Base-by-base conservation (phyloP, 2,329 filamentous ascomycete species). In the Arthrobotrys sphaeroides region DNA sequence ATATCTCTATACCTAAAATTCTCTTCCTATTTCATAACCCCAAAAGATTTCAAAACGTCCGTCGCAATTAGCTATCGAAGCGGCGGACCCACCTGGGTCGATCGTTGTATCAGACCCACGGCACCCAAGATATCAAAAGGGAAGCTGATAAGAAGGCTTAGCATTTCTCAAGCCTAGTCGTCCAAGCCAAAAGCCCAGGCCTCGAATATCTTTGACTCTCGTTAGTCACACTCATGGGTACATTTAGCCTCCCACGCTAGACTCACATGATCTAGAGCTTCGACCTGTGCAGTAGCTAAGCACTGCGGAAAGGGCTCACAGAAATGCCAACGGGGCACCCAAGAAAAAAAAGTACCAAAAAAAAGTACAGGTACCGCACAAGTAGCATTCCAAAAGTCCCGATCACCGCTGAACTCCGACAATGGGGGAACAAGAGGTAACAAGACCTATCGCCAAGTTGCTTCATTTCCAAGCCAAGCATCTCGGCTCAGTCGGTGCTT, bases 91-190 rank as follows among this genome's bases (percentile, higher is more conserved):
- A 33, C 47, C n/a, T n/a, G 20, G 6, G 47, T 18, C 47, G 51
- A 55, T 55, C 51, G n/a, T n/a, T 55, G 31, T 55, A 38, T 24
- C 31, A 38, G 38, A 43, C 26, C n/a, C 13, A n/a, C 4, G 24
- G 18, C 9, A 26, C 47, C 47, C 47, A 45, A 45, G 59, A 33
- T 36, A 62, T 62, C 59, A 62, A 51, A 65, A 51, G 42, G 60
- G 60, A 65, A 65, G 60, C 31, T 51, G 60, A 65, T 65, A 65
- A 53, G 59, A 64, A 64, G 59, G 59, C 59, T 64, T 64, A 64
- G 59, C 42, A 33, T 49, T 36, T 49, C 18, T 43, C 16, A 47
- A 62, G 42, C 42, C 26, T 22, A 49, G 45, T 26, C 40, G n/a
- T n/a, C 16, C 5, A 24, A 62, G n/a, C 13, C 10, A 42, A 33